Evolutionary conservation across 768 basidiomycete species (phyloP).

Genomic region (Leccinum longicurvipes): DNA sequence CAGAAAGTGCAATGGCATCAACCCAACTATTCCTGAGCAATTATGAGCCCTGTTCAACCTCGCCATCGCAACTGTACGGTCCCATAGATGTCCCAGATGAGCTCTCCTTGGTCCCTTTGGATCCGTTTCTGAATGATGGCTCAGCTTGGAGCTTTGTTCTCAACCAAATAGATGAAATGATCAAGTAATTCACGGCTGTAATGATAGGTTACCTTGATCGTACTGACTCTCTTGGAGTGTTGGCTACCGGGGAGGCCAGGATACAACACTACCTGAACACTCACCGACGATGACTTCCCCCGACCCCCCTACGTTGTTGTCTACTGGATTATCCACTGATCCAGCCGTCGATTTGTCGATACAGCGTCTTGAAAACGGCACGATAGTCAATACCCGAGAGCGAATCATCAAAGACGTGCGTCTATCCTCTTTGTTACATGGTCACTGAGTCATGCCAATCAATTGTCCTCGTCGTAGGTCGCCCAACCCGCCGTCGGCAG

Average conservation of each 20-base stretch:
- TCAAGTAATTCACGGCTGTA: not conserved
- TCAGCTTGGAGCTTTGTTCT: no score
- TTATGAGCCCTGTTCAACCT: not conserved
- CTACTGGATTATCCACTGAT: not conserved
- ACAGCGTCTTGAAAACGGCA: slow-evolving; percentile 25
- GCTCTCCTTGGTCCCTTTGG: not conserved
- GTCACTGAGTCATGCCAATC: not conserved
- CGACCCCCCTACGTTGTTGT: no score
- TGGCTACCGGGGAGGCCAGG: no score
- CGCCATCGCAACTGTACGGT: not conserved
- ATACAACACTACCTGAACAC: no score
- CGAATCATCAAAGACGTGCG: slow-evolving; percentile 26
- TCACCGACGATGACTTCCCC: not conserved
- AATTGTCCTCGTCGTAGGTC: slow-evolving; percentile 45
- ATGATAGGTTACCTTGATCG: not conserved
- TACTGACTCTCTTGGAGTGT: not conserved
- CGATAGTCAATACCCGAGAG: slow-evolving; percentile 24
- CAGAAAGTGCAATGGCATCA: not conserved
- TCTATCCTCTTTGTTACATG: not conserved
- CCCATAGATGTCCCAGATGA: not conserved
- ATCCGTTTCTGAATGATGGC: not conserved
- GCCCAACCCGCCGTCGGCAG: slow-evolving; percentile 57
- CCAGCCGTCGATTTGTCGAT: slow-evolving; percentile 14
- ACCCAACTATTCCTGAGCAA: not conserved
- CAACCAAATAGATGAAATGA: no score